Evolutionary conservation across 225 moss, liverwort and hornwort species (phyloP).

Genomic region (Pseudisothecium myosuroides): DNA sequence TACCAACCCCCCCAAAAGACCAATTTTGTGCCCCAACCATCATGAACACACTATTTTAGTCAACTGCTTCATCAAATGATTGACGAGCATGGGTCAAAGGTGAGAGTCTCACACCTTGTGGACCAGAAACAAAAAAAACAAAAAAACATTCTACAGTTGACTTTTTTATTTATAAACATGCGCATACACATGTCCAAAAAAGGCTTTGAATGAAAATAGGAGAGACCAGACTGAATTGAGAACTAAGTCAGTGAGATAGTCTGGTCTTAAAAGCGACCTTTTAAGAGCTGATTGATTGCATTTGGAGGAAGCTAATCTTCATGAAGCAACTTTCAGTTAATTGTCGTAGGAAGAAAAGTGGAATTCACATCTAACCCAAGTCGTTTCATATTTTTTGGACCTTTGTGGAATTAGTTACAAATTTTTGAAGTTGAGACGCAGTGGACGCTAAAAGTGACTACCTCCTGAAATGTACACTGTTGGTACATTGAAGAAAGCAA

Average conservation of each 20-base stretch:
- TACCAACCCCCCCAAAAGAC: neutral
- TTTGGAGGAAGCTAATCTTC: neutral
- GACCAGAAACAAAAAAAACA: neutral
- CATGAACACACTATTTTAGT: neutral
- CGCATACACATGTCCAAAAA: neutral
- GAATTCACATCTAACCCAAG: neutral
- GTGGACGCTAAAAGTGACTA: rapidly evolving
- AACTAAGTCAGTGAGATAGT: neutral
- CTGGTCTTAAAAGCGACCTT: too few species aligned
- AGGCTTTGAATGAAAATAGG: neutral
- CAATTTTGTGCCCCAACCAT: neutral
- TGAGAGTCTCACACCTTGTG: neutral
- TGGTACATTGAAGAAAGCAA: neutral
- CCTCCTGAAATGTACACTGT: neutral
- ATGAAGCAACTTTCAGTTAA: neutral
- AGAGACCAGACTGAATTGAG: neutral
- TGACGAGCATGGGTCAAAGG: neutral
- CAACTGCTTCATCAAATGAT: neutral
- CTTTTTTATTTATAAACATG: neutral
- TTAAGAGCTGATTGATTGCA: neutral
- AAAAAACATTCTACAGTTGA: neutral
- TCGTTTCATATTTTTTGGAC: neutral
- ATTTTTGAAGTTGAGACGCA: neutral
- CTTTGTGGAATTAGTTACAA: neutral
- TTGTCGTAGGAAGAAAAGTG: neutral